These are phyloP conservation scores for Naumovozyma castellii DNA, from an alignment of 805 yeast species.

Conservation along the genomic window DNA sequence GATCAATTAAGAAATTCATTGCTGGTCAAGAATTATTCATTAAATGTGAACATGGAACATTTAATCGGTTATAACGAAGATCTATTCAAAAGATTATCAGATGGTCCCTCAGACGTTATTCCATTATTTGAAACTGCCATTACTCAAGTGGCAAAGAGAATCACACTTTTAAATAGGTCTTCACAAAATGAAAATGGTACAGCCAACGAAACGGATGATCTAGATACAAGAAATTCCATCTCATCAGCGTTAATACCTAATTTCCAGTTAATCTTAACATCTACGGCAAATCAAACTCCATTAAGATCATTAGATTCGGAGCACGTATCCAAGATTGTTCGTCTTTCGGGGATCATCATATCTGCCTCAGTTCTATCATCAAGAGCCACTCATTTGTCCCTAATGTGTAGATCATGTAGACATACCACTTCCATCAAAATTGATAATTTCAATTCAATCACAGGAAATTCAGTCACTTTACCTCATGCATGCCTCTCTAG, in stretches of 20 bases:
- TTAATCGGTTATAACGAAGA: slow-evolving; percentile 83
- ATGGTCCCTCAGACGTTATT: slow-evolving; percentile 80
- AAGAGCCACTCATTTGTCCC: slow-evolving; percentile 72
- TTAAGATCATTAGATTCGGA: slow-evolving; percentile 79
- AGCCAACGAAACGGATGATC: slow-evolving; percentile 8
- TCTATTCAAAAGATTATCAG: slow-evolving; percentile 70
- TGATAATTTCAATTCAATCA: slow-evolving; percentile 29
- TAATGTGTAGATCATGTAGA: slow-evolving; percentile 82
- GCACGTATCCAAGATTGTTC: slow-evolving; percentile 79
- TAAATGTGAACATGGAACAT: slow-evolving; percentile 75
- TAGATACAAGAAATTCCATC: slow-evolving; percentile 3
- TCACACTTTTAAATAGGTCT: slow-evolving; percentile 35
- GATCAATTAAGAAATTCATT: slow-evolving; percentile 86
- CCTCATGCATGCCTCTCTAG: slow-evolving; percentile 29
- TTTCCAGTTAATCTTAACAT: slow-evolving; percentile 71
- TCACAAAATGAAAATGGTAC: background rate
- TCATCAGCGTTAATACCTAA: slow-evolving; percentile 41
- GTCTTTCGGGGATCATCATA: slow-evolving; percentile 88
- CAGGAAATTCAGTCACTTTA: slow-evolving; percentile 23
- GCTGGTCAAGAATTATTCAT: slow-evolving; percentile 59
- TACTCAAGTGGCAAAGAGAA: slow-evolving; percentile 74
- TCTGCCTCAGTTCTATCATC: slow-evolving; percentile 83
- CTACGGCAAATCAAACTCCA: slow-evolving; percentile 61
- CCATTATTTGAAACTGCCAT: slow-evolving; percentile 78
- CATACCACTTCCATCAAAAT: slow-evolving; percentile 56